Conservation (phyloP, 768 basidiomycete genomes). For the Lactarius sp. region DNA sequence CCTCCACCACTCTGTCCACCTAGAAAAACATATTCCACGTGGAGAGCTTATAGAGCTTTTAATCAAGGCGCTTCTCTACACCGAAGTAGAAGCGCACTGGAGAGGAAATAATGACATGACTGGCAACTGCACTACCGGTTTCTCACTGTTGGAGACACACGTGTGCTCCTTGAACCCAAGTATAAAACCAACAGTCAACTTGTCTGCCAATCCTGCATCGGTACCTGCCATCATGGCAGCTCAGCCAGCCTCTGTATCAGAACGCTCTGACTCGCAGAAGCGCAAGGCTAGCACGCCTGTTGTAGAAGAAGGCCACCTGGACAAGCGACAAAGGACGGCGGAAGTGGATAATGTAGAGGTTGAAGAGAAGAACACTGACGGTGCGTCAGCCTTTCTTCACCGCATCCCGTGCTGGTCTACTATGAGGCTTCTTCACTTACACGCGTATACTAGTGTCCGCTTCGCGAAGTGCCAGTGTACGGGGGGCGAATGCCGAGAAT, state of each 20-base stretch:
- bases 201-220: slow-evolving; percentile 12
- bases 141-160: slow-evolving; percentile 73
- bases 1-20: slow-evolving; percentile 62
- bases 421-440: slow-evolving; percentile 29
- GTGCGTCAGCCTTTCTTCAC: slow-evolving; percentile 26
- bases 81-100: slow-evolving; percentile 83
- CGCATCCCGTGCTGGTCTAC: slow-evolving; percentile 26
- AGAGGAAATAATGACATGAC: slow-evolving; percentile 50
- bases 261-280: slow-evolving; percentile 16
- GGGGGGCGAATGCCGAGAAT: neutral
- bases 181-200: slow-evolving; percentile 27
- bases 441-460: neutral
- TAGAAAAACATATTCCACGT: slow-evolving; percentile 69
- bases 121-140: slow-evolving; percentile 60
- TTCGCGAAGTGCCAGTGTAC: slow-evolving; percentile 3
- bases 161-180: slow-evolving; percentile 54
- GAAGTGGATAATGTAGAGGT: slow-evolving; percentile 43
- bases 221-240: neutral
- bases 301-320: slow-evolving; percentile 42
- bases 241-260: neutral
- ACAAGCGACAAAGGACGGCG: slow-evolving; percentile 57
- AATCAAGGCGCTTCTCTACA: slow-evolving; percentile 72
- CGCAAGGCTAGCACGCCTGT: slow-evolving; percentile 31
- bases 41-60: slow-evolving; percentile 80
- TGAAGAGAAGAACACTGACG: slow-evolving; percentile 32